phyloP scores from a whole-genome alignment of 2,329 filamentous ascomycete species.

The Thielaviopsis euricoi region DNA sequence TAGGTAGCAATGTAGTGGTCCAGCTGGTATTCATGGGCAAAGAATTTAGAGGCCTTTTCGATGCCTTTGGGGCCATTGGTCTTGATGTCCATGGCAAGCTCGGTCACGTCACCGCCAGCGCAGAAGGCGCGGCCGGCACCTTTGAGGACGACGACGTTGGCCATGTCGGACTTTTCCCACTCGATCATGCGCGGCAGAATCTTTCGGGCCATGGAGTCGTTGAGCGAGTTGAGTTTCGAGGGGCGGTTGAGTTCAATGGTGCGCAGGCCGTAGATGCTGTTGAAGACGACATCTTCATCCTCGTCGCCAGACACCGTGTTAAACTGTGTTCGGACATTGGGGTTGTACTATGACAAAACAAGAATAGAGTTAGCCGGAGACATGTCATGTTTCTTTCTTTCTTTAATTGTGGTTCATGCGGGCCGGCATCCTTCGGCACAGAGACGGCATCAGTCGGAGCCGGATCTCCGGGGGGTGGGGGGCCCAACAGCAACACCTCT shows the following conservation, averaged over 20 bases:
- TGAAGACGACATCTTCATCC: conserved; percentile 87
- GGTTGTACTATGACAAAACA: neutral
- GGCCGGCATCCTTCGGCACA: neutral
- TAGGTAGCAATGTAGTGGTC: conserved; percentile 94
- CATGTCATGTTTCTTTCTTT: neutral
- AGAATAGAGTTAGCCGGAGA: neutral
- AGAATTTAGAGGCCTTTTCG: conserved; percentile 60
- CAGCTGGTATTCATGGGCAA: conserved; percentile 86
- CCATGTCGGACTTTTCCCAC: conserved; percentile 89
- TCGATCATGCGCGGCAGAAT: conserved; percentile 78
- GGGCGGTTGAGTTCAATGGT: conserved; percentile 91
- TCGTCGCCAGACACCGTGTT: conserved; percentile 30
- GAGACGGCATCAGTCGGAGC: neutral
- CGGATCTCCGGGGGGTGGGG: neutral
- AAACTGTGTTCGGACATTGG: neutral
- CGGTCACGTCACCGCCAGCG: conserved; percentile 79
- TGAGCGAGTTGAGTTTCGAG: conserved; percentile 78
- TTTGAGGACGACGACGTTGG: conserved; percentile 84
- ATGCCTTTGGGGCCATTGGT: conserved; percentile 49
- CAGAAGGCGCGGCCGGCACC: conserved; percentile 82
- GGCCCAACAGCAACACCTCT: neutral
- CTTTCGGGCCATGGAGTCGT: conserved; percentile 88
- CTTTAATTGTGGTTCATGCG: no score
- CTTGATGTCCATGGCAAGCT: conserved; percentile 56
- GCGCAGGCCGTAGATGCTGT: conserved; percentile 72